phyloP scores from a whole-genome alignment of 2,329 filamentous ascomycete species.

The Hortaea sp. region DNA sequence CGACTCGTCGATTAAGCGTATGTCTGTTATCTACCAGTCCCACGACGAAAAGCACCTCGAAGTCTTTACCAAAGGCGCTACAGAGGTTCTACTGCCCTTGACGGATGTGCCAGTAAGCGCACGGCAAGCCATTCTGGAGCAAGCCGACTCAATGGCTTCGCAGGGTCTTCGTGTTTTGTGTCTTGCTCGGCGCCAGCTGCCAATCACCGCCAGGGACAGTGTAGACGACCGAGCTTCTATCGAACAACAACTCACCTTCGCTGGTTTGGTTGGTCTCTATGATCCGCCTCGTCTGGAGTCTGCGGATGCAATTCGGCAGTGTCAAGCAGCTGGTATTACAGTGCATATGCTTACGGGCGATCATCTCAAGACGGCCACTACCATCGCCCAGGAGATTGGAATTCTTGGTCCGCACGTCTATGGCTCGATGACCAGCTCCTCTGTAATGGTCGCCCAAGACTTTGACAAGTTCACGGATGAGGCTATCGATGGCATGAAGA shows the following conservation, averaged over 20 bases:
- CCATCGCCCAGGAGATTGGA: constrained; percentile 71
- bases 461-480: constrained; percentile 36
- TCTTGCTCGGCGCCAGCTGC: constrained; percentile 15
- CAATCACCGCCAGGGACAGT: constrained; percentile 2
- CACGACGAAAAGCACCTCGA: constrained; percentile 4
- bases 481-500: constrained; percentile 32
- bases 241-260: constrained; percentile 38
- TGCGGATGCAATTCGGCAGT: constrained; percentile 58
- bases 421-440: constrained; percentile 18
- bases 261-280: constrained; percentile 78
- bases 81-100: constrained; percentile 22
- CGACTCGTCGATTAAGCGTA: constrained; percentile 25
- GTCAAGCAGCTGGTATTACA: constrained; percentile 62
- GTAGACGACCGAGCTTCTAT: constrained; percentile 12
- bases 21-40: constrained; percentile 21
- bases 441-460: constrained; percentile 34
- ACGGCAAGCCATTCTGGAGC: constrained; percentile 14
- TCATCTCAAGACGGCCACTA: constrained; percentile 65
- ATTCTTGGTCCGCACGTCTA: constrained; percentile 44
- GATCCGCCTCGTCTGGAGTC: constrained; percentile 79
- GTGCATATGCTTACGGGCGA: constrained; percentile 83
- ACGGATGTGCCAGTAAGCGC: constrained; percentile 13
- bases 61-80: constrained; percentile 25
- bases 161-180: constrained; percentile 25
- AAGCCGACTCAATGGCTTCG: constrained; percentile 20